Evolutionary conservation across 1,284 basidiomycete species (phyloP).

Genomic region (Cyathus pygmaeus): DNA sequence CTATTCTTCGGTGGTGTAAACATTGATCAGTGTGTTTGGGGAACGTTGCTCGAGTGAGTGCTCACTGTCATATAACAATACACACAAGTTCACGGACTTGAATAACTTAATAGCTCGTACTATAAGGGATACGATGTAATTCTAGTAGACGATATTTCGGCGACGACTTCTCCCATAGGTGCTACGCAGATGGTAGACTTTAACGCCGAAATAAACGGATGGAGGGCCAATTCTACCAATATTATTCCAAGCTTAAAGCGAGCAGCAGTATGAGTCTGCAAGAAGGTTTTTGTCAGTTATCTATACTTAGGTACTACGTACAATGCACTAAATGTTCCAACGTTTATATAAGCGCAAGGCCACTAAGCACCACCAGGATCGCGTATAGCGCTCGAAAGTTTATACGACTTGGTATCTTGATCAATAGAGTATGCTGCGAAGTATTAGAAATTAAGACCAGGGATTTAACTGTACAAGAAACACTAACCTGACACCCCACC

Average conservation of each 20-base stretch:
- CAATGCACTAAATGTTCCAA: no score
- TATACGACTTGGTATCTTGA: background rate
- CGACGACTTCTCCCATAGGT: constrained; percentile 33
- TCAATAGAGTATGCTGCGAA: background rate
- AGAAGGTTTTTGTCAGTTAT: no score
- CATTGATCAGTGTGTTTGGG: constrained; percentile 43
- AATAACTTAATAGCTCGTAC: constrained; percentile 29
- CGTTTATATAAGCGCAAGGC: no score
- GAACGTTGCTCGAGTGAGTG: constrained; percentile 37
- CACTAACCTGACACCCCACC: background rate
- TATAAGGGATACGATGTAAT: constrained; percentile 44
- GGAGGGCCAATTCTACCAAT: constrained; percentile 38
- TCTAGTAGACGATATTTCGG: constrained; percentile 39
- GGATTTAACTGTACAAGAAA: background rate
- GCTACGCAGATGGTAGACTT: constrained; percentile 40
- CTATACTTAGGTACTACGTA: background rate
- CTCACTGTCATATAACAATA: background rate
- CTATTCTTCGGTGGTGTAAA: constrained; percentile 43
- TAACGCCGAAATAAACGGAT: constrained; percentile 36
- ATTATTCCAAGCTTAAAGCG: constrained; percentile 24
- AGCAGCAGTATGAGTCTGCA: background rate
- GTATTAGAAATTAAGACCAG: background rate
- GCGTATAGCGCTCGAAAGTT: background rate
- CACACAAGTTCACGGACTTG: background rate
- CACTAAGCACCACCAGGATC: no score